Percentiles rank a stretch among this genome's conserved stretches.
Conservation (phyloP, 208 protist species). For the Blechomonas ayalai region DNA sequence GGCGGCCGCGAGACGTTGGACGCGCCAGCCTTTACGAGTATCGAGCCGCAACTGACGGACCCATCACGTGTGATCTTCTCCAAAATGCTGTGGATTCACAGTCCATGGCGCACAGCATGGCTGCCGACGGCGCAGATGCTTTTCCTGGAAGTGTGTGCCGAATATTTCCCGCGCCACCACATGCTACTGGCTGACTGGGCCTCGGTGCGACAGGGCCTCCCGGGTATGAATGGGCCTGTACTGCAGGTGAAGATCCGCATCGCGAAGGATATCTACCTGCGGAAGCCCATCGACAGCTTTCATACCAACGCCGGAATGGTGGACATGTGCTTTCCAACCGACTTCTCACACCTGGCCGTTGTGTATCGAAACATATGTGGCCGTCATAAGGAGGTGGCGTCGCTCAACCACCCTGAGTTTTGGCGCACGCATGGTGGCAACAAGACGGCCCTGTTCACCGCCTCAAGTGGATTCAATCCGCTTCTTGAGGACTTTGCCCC, state of each 20-base stretch:
- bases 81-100: slow-evolving; percentile 68
- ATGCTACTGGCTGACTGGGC: slow-evolving; percentile 72
- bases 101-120: slow-evolving; percentile 66
- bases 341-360: slow-evolving; percentile 63
- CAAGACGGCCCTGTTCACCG: slow-evolving; percentile 78
- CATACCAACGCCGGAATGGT: slow-evolving; percentile 76
- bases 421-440: slow-evolving; percentile 74
- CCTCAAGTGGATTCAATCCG: slow-evolving; percentile 79
- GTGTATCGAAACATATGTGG: slow-evolving; percentile 69
- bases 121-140: slow-evolving; percentile 75
- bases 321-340: slow-evolving; percentile 85
- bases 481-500: slow-evolving; percentile 75
- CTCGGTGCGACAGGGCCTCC: slow-evolving; percentile 44
- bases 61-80: slow-evolving; percentile 35
- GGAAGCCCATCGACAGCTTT: slow-evolving; percentile 40
- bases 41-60: slow-evolving; percentile 56
- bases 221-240: slow-evolving; percentile 68
- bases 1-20: slow-evolving; percentile 73
- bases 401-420: slow-evolving; percentile 70
- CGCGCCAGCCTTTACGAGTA: slow-evolving; percentile 31
- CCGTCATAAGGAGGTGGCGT: slow-evolving; percentile 54
- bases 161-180: slow-evolving; percentile 82
- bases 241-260: slow-evolving; percentile 79
- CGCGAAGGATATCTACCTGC: slow-evolving; percentile 71
- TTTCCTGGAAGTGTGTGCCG: slow-evolving; percentile 59